These are phyloP conservation scores for Arachis stenosperma DNA, from an alignment of 306 rosid genomes.

Conservation along the genomic window DNA sequence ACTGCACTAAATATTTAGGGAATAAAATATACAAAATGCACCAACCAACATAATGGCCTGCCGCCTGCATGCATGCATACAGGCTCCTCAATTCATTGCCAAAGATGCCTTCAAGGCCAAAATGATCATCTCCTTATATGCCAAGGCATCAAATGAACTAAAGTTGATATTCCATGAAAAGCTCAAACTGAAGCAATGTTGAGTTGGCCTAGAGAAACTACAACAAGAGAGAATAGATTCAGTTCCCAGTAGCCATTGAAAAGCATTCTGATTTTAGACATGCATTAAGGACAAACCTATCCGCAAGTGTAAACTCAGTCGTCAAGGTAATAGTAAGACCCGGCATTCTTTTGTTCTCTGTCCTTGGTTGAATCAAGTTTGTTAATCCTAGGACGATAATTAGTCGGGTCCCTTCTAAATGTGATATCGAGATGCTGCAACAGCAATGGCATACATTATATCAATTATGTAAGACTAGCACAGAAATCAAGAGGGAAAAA, in stretches of 20 bases:
- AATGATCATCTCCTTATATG: conserved; percentile 16
- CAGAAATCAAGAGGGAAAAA: neutral
- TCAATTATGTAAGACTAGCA: neutral
- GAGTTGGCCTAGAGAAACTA: conserved; percentile 44
- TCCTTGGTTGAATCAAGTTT: conserved; percentile 89
- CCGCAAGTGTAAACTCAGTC: conserved; percentile 50
- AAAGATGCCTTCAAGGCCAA: conserved; percentile 35
- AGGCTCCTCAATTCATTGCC: conserved; percentile 42
- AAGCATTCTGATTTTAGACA: neutral
- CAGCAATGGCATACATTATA: conserved; percentile 24
- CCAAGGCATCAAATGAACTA: conserved; percentile 36
- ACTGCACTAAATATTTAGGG: conserved; percentile 32
- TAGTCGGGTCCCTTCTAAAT: conserved; percentile 94
- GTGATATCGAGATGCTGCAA: conserved; percentile 94
- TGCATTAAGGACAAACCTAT: conserved; percentile 42
- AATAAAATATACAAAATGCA: conserved; percentile 44
- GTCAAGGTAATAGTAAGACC: conserved; percentile 93
- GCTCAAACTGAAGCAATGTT: conserved; percentile 31
- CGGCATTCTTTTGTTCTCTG: conserved; percentile 88
- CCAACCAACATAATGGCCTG: conserved; percentile 40
- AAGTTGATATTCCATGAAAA: conserved; percentile 38
- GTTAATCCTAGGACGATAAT: conserved; percentile 91
- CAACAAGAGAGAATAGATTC: conserved; percentile 12
- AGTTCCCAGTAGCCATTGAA: conserved; percentile 1
- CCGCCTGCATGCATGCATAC: conserved; percentile 38